A percentile compares a stretch with the other conserved stretches of the same genome.
Evolutionary conservation across 306 rosid genomes (phyloP).

Genomic region (Canavalia gladiata): DNA sequence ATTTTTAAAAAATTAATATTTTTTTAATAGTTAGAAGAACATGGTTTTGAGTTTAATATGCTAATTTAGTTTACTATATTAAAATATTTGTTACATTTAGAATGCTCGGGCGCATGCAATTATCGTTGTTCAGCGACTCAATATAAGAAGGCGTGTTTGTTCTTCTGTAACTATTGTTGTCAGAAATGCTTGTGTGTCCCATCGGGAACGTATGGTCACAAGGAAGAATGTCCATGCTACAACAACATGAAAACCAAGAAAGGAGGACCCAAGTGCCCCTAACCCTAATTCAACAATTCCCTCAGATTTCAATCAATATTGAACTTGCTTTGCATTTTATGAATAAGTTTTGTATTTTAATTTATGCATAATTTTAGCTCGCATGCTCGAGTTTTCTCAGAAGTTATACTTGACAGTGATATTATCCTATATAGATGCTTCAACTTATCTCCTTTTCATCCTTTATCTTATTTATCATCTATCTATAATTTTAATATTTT

Average conservation of each 20-base stretch:
- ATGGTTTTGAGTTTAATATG: no score
- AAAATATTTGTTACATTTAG: not conserved
- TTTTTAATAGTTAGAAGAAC: no score
- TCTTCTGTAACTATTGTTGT: constrained; percentile 33
- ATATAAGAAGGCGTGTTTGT: constrained; percentile 1
- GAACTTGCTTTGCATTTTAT: not conserved
- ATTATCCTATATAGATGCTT: no score
- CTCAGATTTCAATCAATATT: no score
- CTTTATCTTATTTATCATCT: no score
- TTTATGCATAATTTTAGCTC: no score
- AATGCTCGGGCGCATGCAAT: not conserved
- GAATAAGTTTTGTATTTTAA: not conserved
- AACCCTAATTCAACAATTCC: not conserved
- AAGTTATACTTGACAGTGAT: no score
- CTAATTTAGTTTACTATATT: no score
- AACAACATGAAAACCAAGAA: not conserved
- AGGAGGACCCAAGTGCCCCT: constrained; percentile 41
- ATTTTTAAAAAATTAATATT: no score
- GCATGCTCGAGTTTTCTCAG: no score
- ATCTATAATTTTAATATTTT: no score
- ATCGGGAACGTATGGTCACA: constrained; percentile 24
- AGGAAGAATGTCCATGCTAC: constrained; percentile 42
- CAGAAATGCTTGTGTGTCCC: constrained; percentile 7
- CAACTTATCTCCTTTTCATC: no score
- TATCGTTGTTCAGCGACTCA: constrained; percentile 19